Evolutionary conservation across 805 yeast species (phyloP).

Genomic region (Kazachstania africana): DNA sequence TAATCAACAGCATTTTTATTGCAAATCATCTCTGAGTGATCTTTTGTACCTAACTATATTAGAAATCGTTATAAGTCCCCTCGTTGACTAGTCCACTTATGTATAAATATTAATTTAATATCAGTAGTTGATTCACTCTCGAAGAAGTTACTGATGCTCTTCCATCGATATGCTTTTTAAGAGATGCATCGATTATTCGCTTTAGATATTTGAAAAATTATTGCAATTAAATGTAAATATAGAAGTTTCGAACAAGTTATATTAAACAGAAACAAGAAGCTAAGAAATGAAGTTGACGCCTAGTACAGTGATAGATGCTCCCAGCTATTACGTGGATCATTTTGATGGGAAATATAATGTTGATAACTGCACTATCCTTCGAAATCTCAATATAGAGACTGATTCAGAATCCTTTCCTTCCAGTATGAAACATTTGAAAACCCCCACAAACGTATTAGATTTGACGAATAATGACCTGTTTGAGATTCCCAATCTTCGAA

Average conservation of each 20-base stretch:
- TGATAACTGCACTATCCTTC: constrained; percentile 18
- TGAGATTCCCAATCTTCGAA: constrained; percentile 38
- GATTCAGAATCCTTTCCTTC: constrained; percentile 34
- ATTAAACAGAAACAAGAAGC: too few species aligned
- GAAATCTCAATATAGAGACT: constrained; percentile 29
- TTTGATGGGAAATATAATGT: constrained; percentile 22
- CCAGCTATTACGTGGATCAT: constrained; percentile 33
- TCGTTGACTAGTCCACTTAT: too few species aligned
- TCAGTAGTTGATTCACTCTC: too few species aligned
- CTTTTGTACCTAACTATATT: neutral
- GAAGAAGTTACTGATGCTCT: too few species aligned
- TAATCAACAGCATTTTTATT: constrained; percentile 28
- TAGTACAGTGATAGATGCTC: constrained; percentile 36
- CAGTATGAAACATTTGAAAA: constrained; percentile 29
- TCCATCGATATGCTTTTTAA: too few species aligned
- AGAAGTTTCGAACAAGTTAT: too few species aligned
- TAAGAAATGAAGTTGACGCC: constrained; percentile 58
- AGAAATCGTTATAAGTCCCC: too few species aligned
- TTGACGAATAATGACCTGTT: constrained; percentile 64
- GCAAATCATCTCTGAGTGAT: constrained; percentile 7
- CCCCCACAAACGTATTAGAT: constrained; percentile 51
- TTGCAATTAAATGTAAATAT: too few species aligned
- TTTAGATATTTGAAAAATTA: too few species aligned
- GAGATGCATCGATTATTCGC: too few species aligned
- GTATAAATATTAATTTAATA: too few species aligned